Evolutionary conservation across 108 stramenopile genomes (phyloP), one percentile per base, ranked within the genome.

Genomic region (Stephanodiscus minutulus): DNA sequence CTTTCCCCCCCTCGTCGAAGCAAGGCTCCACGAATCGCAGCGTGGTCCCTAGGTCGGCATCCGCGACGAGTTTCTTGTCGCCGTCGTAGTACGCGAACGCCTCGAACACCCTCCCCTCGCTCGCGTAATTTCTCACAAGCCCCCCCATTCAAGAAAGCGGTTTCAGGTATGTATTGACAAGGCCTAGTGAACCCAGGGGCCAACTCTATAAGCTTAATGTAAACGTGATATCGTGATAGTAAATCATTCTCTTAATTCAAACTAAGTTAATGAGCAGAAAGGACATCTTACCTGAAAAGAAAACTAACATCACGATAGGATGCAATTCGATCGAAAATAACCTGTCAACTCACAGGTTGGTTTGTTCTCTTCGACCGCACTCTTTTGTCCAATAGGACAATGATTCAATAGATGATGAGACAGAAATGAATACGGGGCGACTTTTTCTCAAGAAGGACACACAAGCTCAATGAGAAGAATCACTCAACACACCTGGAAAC

Each of bases 31-130:
- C 55, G 72, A 96, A 92, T 47, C 95, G 81, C n/a, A 93, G 84
- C 11, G 86, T 61, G 1, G 92, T 93, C 20, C 92, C 94, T 29
- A 59, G 44, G 80, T 95, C 94, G 9, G 89, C 68, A 20, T 64
- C 24, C 15, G 72, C 70, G 4, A 63, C 20, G 13, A 60, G 50
- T 47, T 68, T 73, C 53, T 68, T 73, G 20, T 86, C 78, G 17
- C 80, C 74, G 24, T 80, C 37, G 65, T 96, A 96, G 70, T 91
- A 96, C 0, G 91, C 92, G 70, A 64, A 93, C 10, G 91, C 95
- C 84, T 96, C 91, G 17, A 96, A 66, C 12, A 96, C 64, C 33
- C 77, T 72, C 58, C 66, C 70, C 29, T 64, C 76, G 25, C 60
- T 27, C 55, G 68, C 66, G 37, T 77, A 68, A 7, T 36, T 22